A percentile compares a stretch with the other conserved stretches of the same genome.
phyloP scores from a whole-genome alignment of 169 alveolate species.

The Babesia sp. region DNA sequence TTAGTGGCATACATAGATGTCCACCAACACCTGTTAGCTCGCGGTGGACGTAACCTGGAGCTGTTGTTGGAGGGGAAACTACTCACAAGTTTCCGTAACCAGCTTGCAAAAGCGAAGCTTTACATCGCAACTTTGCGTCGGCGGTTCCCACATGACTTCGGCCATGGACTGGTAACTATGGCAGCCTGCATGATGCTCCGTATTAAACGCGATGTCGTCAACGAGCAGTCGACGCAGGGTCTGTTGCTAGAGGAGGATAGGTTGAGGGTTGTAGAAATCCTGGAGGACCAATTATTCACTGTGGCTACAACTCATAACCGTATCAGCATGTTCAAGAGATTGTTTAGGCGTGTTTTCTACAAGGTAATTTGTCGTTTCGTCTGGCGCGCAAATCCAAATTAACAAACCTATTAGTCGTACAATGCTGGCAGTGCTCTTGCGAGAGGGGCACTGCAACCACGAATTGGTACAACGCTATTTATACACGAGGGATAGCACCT shows the following conservation, averaged over 20 bases:
- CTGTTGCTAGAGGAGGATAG: conserved; percentile 60
- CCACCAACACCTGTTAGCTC: conserved; percentile 78
- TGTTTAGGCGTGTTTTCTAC: conserved; percentile 8
- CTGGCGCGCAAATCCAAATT: neutral
- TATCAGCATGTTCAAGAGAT: conserved; percentile 36
- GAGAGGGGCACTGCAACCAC: neutral
- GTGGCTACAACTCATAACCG: conserved; percentile 38
- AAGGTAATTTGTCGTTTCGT: conserved; percentile 2
- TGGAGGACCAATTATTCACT: conserved; percentile 53
- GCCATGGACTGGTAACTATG: conserved; percentile 48
- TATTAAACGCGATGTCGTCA: conserved; percentile 51
- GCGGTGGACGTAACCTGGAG: conserved; percentile 76
- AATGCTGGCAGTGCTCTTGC: neutral
- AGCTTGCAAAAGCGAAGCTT: conserved; percentile 36
- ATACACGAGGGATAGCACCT: too few species aligned
- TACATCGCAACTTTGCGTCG: conserved; percentile 32
- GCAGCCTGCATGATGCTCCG: conserved; percentile 60
- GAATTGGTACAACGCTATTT: neutral
- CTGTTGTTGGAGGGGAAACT: conserved; percentile 72
- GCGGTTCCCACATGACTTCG: conserved; percentile 15
- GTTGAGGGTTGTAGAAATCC: conserved; percentile 16
- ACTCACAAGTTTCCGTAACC: conserved; percentile 43
- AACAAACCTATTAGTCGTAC: neutral
- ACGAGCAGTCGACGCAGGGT: conserved; percentile 58
- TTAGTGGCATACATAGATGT: conserved; percentile 82